These are phyloP conservation scores for Ganoderma leucocontextum DNA, from an alignment of 1,284 basidiomycete genomes.

Conservation along the genomic window DNA sequence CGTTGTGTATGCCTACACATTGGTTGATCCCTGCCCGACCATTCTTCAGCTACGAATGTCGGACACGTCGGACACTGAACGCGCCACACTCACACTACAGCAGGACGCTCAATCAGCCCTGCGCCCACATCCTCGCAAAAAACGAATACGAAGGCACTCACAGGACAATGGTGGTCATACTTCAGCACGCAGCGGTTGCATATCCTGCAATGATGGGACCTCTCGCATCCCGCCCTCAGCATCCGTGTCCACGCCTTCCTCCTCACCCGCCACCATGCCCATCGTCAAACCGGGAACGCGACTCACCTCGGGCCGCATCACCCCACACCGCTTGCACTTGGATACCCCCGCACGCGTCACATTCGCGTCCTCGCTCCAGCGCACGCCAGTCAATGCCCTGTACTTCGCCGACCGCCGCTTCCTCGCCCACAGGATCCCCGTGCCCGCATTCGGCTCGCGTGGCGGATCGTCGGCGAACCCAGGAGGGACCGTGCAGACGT, in stretches of 20 bases:
- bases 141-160: slow-evolving; percentile 48
- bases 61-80: background rate
- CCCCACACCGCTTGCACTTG: slow-evolving; percentile 74
- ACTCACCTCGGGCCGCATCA: slow-evolving; percentile 85
- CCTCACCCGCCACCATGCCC: background rate
- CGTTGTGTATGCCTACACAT: slow-evolving; percentile 95
- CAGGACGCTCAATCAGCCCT: slow-evolving; percentile 23
- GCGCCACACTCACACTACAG: slow-evolving; percentile 52
- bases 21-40: slow-evolving; percentile 89
- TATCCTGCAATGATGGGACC: slow-evolving; percentile 94
- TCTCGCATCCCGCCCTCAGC: slow-evolving; percentile 53
- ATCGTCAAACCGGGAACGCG: background rate
- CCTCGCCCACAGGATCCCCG: slow-evolving; percentile 63
- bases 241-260: background rate
- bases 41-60: slow-evolving; percentile 11
- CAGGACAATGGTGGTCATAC: slow-evolving; percentile 95
- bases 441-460: slow-evolving; percentile 49
- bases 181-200: slow-evolving; percentile 94
- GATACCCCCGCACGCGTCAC: slow-evolving; percentile 62
- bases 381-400: slow-evolving; percentile 45
- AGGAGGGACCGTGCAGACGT: slow-evolving; percentile 80
- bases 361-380: slow-evolving; percentile 53
- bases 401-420: slow-evolving; percentile 38
- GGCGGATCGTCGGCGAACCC: slow-evolving; percentile 72
- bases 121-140: background rate